Conservation (phyloP, 1,139 yeast species). For the Geotrichum klebahnii region DNA sequence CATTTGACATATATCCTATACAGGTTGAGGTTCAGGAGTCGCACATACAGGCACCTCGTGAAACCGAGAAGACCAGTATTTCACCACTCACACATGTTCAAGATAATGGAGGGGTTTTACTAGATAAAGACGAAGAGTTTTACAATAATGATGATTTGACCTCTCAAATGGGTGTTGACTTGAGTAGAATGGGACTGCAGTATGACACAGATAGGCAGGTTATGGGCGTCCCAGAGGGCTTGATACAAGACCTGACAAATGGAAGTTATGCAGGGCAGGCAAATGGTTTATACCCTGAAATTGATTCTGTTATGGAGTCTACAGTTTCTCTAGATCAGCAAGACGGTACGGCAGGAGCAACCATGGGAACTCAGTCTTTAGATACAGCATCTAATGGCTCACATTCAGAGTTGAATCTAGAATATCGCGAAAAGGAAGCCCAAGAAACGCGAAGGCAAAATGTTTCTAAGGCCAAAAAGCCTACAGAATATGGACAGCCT, state of each 20-base stretch:
- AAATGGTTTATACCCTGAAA: slow-evolving; percentile 1
- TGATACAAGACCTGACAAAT: not conserved
- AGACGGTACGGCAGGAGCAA: not conserved
- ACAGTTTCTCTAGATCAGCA: not conserved
- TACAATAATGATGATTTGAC: not conserved
- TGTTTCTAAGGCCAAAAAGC: too few species aligned
- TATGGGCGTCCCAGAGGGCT: not conserved
- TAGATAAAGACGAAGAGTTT: not conserved
- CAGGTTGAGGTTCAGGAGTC: not conserved
- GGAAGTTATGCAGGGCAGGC: not conserved
- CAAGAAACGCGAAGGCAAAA: too few species aligned
- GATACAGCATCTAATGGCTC: too few species aligned
- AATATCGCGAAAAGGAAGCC: too few species aligned
- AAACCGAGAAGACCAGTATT: too few species aligned
- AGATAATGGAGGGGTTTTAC: not conserved
- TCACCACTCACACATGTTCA: not conserved
- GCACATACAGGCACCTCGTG: too few species aligned
- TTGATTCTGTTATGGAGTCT: not conserved
- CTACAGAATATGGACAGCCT: too few species aligned
- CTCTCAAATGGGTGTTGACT: slow-evolving; percentile 2
- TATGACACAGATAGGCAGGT: slow-evolving; percentile 4
- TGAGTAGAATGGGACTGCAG: not conserved
- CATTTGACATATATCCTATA: not conserved
- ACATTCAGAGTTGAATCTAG: too few species aligned
- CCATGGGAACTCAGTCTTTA: too few species aligned